Conservation (phyloP, 768 basidiomycete genomes). For the Termitomyces sp. region DNA sequence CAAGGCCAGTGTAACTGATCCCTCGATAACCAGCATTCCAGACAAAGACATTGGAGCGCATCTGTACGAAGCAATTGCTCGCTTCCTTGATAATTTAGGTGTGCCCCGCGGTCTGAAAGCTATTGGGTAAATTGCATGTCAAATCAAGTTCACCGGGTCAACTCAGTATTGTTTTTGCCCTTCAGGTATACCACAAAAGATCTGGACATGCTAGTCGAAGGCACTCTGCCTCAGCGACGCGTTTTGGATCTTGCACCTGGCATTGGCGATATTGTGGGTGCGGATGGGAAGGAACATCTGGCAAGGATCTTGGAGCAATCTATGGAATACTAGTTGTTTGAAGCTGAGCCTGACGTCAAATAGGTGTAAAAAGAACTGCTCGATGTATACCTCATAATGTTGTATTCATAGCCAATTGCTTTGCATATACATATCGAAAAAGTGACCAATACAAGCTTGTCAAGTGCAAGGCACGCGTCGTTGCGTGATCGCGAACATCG, state of each 20-base stretch:
- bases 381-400: background rate
- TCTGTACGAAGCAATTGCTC: conserved; percentile 80
- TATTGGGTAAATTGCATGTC: conserved; percentile 43
- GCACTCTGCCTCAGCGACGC: conserved; percentile 86
- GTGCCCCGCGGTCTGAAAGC: conserved; percentile 84
- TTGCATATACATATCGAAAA: background rate
- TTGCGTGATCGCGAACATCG: background rate
- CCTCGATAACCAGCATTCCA: conserved; percentile 65
- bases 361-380: background rate
- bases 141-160: background rate
- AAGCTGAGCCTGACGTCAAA: conserved; percentile 6
- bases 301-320: conserved; percentile 75
- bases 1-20: conserved; percentile 54
- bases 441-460: background rate
- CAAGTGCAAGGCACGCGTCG: background rate
- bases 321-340: conserved; percentile 52
- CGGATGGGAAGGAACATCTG: conserved; percentile 80
- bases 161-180: background rate
- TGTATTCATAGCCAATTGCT: background rate
- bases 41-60: conserved; percentile 76
- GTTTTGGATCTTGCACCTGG: conserved; percentile 92
- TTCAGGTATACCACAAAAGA: conserved; percentile 59
- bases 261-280: conserved; percentile 75
- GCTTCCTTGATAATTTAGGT: conserved; percentile 80
- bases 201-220: conserved; percentile 74